Evolutionary conservation across 23 red algal species (phyloP).

Genomic region (Gracilariopsis chorda): DNA sequence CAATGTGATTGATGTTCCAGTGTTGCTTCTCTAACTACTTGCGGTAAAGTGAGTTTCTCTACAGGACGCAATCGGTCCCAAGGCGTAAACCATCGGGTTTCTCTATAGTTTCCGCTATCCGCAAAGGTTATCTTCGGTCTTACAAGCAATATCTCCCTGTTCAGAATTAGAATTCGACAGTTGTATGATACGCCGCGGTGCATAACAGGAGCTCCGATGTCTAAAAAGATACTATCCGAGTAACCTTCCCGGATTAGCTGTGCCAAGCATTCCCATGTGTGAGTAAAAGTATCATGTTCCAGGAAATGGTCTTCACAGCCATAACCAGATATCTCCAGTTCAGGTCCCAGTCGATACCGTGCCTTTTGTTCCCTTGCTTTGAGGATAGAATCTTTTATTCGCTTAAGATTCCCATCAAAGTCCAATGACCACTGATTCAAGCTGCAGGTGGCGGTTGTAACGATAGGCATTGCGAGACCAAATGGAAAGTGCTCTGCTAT

Average conservation of each 20-base stretch:
- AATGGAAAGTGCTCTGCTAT: too few relatives aligned
- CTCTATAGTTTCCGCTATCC: slow-evolving; percentile 95
- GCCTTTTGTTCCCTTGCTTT: slow-evolving; percentile 57
- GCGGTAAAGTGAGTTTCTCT: slow-evolving; percentile 63
- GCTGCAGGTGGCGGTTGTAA: slow-evolving; percentile 72
- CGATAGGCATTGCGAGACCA: neutral
- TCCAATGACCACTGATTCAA: slow-evolving; percentile 98
- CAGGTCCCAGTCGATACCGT: slow-evolving; percentile 84
- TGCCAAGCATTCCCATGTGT: slow-evolving; percentile 88
- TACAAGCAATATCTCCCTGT: slow-evolving; percentile 73
- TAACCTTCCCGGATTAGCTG: slow-evolving; percentile 61
- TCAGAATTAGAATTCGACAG: slow-evolving; percentile 72
- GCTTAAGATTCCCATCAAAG: slow-evolving; percentile 86
- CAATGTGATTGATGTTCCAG: neutral
- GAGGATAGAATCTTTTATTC: slow-evolving; percentile 70
- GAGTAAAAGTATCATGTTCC: slow-evolving; percentile 86
- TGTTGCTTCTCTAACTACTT: neutral
- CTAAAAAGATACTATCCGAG: slow-evolving; percentile 80
- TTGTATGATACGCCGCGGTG: slow-evolving; percentile 96
- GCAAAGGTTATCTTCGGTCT: slow-evolving; percentile 91
- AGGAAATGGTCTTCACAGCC: slow-evolving; percentile 97
- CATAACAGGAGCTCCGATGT: slow-evolving; percentile 88
- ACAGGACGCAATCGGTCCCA: slow-evolving; percentile 53
- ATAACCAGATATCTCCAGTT: slow-evolving; percentile 93
- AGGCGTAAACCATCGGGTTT: slow-evolving; percentile 93